These are phyloP conservation scores for Prinsepia uniflora DNA, from an alignment of 306 rosid genomes.

Conservation along the genomic window DNA sequence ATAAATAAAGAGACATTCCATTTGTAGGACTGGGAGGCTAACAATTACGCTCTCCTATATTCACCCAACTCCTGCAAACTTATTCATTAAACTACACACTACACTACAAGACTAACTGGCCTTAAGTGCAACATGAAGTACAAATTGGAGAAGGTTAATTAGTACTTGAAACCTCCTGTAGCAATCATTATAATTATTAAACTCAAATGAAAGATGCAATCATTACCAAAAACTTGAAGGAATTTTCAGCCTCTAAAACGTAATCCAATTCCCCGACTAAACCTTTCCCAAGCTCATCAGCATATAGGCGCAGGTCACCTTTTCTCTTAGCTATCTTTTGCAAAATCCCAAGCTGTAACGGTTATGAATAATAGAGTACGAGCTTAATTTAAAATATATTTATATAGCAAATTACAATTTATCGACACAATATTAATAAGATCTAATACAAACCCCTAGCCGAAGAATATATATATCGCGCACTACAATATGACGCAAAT, in stretches of 20 bases:
- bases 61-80: neutral
- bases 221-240: conserved; percentile 74
- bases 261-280: conserved; percentile 87
- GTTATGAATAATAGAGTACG: conserved; percentile 13
- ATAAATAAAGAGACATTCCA: neutral
- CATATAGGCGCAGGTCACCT: conserved; percentile 81
- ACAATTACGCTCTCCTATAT: neutral
- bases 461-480: conserved; percentile 94
- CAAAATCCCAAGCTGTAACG: conserved; percentile 72
- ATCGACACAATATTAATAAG: conserved; percentile 4
- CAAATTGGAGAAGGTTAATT: neutral
- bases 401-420: neutral
- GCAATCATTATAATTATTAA: neutral
- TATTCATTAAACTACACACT: neutral
- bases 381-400: neutral
- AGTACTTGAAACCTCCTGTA: neutral
- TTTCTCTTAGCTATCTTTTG: conserved; percentile 87
- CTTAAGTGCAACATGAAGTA: neutral
- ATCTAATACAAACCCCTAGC: conserved; percentile 76
- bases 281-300: conserved; percentile 95
- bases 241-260: conserved; percentile 85
- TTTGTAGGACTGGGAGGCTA: neutral
- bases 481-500: conserved; percentile 80
- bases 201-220: neutral
- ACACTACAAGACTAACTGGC: neutral